Percentiles rank a stretch among this genome's conserved stretches.
phyloP scores from a whole-genome alignment of 2,329 filamentous ascomycete genomes.

The Verticillium zaregamsianum region DNA sequence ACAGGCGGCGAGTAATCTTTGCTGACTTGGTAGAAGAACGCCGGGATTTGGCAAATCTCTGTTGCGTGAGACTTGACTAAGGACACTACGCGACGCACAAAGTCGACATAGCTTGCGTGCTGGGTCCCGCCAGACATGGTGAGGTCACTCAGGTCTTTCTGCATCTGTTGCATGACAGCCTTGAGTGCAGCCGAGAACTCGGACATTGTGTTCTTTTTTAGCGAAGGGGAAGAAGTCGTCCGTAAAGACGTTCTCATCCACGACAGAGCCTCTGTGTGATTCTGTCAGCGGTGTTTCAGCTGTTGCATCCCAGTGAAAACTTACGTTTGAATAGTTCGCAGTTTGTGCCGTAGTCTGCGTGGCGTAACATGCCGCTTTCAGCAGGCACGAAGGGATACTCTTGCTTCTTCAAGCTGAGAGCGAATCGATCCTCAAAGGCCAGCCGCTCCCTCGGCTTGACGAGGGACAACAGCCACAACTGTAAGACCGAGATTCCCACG shows the following conservation, averaged over 20 bases:
- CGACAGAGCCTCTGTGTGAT: slow-evolving; percentile 30
- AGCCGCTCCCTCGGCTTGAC: slow-evolving; percentile 43
- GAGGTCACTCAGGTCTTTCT: slow-evolving; percentile 39
- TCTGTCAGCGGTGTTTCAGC: not conserved
- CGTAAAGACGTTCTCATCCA: slow-evolving; percentile 47
- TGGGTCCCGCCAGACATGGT: slow-evolving; percentile 24
- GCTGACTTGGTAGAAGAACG: slow-evolving; percentile 53
- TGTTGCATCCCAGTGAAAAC: slow-evolving; percentile 6
- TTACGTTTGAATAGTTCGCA: slow-evolving; percentile 44
- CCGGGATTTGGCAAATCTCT: slow-evolving; percentile 49
- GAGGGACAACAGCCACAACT: slow-evolving; percentile 50
- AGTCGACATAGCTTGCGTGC: slow-evolving; percentile 44
- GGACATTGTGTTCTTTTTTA: slow-evolving; percentile 28
- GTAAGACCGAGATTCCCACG: slow-evolving; percentile 38
- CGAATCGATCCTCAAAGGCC: slow-evolving; percentile 46
- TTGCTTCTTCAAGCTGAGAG: slow-evolving; percentile 37
- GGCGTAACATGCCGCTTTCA: slow-evolving; percentile 27
- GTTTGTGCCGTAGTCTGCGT: slow-evolving; percentile 45
- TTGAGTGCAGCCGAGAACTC: slow-evolving; percentile 40
- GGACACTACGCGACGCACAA: slow-evolving; percentile 47
- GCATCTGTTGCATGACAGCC: slow-evolving; percentile 50
- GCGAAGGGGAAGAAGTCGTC: not conserved
- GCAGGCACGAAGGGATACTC: slow-evolving; percentile 39
- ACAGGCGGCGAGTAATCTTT: slow-evolving; percentile 50
- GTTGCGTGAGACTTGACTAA: slow-evolving; percentile 50